Evolutionary conservation across 116 monocot species (phyloP), one percentile per base, ranked within the genome.

Genomic region (Thalassia testudinum): DNA sequence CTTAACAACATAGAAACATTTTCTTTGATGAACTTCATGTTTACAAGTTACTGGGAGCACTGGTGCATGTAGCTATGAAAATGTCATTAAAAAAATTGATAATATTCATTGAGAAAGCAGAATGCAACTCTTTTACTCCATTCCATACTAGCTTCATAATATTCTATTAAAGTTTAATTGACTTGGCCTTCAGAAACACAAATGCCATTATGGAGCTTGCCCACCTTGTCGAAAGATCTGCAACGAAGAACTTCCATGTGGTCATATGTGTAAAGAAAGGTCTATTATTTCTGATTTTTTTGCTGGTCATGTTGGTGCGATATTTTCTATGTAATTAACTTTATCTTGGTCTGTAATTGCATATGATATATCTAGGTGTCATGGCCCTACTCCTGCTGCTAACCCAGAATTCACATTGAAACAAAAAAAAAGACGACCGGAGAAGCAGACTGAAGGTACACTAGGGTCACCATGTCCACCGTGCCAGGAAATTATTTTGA

Each of bases 181-280:
- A 3, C 3, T 34, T 34, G 30, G 30, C 10, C 10, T 34, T 34
- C 68, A 93, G 92, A 71, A 73, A 20, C 92, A 93, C 70, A 93
- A 75, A 64, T 93, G 92, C 71, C 92, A 93, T 59, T 93, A 93
- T 75, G 92, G 92, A 73, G 68, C 87, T 64, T 93, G 92, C 56
- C 92, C 83, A 60, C 80, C 87, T 63, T 93, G 92, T 67, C 71
- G 72, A 66, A 59, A 80, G 51, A 56, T 66, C 42, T 93, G 92
- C 28, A 58, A 73, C 7, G 83, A 93, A 54, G 49, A 66, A 50
- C 53, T 87, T 63, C 44, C 78, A 54, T 87, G 93, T 67, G 78
- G 84, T 23, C 93, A 93, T 67, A 78, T 43, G 30, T 93, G 93
- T 70, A 87, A 76, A 76, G 62, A 78, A 50, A 93, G 83, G 93